These are phyloP conservation scores for Ceraceosorus bombacis DNA, from an alignment of 1,284 basidiomycete species.

Conservation along the genomic window DNA sequence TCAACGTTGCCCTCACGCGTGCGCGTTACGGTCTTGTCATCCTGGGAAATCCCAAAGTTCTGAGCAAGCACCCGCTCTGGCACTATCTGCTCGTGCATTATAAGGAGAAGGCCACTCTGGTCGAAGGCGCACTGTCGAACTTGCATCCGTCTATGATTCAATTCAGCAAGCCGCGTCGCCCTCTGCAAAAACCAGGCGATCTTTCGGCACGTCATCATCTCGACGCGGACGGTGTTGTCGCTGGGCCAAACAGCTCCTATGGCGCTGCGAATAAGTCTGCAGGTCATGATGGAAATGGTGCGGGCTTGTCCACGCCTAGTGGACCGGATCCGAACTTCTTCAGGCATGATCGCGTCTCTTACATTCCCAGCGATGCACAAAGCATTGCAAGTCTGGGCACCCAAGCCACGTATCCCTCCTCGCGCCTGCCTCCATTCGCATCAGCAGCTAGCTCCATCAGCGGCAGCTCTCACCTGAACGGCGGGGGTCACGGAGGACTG, in stretches of 20 bases:
- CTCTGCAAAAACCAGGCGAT: slow-evolving; percentile 41
- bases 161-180: slow-evolving; percentile 54
- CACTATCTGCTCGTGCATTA: slow-evolving; percentile 96
- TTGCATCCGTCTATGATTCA: slow-evolving; percentile 97
- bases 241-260: no score
- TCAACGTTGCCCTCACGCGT: slow-evolving; percentile 94
- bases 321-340: slow-evolving; percentile 58
- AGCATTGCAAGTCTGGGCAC: slow-evolving; percentile 34
- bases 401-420: slow-evolving; percentile 35
- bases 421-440: slow-evolving; percentile 18
- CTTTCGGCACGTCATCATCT: slow-evolving; percentile 37
- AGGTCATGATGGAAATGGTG: slow-evolving; percentile 11
- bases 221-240: slow-evolving; percentile 12
- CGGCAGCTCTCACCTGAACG: slow-evolving; percentile 15
- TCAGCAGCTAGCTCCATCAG: slow-evolving; percentile 12
- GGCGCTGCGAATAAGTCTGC: slow-evolving; percentile 3
- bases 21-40: slow-evolving; percentile 98
- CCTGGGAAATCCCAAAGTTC: slow-evolving; percentile 93
- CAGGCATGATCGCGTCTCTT: slow-evolving; percentile 84
- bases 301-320: not conserved
- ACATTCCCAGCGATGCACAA: slow-evolving; percentile 74
- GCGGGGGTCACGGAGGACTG: not conserved
- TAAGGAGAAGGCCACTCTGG: slow-evolving; percentile 88
- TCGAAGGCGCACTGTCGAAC: slow-evolving; percentile 93
- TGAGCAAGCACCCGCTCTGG: slow-evolving; percentile 86